A percentile compares a stretch with the other conserved stretches of the same genome.
Conservation (phyloP, 345 rosid genomes). For the Salix udensis region DNA sequence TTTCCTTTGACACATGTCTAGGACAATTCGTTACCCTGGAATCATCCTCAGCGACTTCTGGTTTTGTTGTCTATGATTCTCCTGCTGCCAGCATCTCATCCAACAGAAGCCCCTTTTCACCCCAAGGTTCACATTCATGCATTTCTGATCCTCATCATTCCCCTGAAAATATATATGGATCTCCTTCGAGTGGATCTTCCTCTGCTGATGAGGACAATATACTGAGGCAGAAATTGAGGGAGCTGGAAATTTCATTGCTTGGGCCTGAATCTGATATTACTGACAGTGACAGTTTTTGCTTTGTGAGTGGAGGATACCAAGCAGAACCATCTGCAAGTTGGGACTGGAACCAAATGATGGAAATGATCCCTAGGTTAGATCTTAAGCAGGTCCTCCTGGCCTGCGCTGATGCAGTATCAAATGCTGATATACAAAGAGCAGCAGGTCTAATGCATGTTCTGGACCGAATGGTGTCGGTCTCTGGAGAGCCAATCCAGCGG, state of each 20-base stretch:
- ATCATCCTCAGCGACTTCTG: conserved; percentile 55
- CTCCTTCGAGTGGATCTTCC: conserved; percentile 76
- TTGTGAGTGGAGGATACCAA: conserved; percentile 37
- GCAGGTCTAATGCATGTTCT: conserved; percentile 54
- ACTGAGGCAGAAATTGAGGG: conserved; percentile 58
- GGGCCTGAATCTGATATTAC: conserved; percentile 55
- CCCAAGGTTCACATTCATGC: conserved; percentile 79
- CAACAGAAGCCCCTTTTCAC: conserved; percentile 63
- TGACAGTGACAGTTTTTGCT: conserved; percentile 48
- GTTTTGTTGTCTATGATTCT: conserved; percentile 50
- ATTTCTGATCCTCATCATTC: conserved; percentile 68
- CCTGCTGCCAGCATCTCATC: conserved; percentile 68
- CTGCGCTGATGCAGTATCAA: conserved; percentile 64
- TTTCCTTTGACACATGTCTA: conserved; percentile 44
- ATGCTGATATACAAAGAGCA: conserved; percentile 44
- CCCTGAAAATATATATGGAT: conserved; percentile 60
- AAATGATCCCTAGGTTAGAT: conserved; percentile 55
- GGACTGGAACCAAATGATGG: conserved; percentile 46
- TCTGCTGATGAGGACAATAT: conserved; percentile 43
- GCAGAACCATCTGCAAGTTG: conserved; percentile 31
- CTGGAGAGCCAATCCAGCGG: conserved; percentile 79
- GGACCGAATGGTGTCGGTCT: conserved; percentile 87
- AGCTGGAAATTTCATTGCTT: conserved; percentile 60
- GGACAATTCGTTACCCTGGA: conserved; percentile 75
- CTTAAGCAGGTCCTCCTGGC: conserved; percentile 55